Percentiles rank a stretch among this genome's conserved stretches.
Conservation (phyloP, 78 protist species). For the Dictyostelium firmibasis region DNA sequence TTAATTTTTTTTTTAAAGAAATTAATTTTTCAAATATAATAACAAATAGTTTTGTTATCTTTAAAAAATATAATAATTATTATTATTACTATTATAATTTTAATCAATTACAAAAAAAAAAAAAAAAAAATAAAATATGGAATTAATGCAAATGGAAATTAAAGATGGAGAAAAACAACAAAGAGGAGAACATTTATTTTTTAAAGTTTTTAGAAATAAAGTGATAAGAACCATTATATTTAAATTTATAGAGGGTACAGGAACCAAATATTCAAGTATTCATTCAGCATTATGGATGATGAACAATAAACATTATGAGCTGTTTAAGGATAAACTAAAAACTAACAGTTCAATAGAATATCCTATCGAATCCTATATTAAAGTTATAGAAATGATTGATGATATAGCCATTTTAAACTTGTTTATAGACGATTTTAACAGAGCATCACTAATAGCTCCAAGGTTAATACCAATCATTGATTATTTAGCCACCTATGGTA, state of each 20-base stretch:
- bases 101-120: neutral
- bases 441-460: neutral
- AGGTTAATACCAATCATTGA: neutral
- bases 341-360: neutral
- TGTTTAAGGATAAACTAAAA: neutral
- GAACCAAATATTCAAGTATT: neutral
- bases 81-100: too few species aligned
- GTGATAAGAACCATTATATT: neutral
- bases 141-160: neutral
- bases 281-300: neutral
- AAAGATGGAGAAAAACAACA: neutral
- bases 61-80: too few species aligned
- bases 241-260: neutral
- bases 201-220: constrained; percentile 3
- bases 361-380: neutral
- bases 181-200: neutral
- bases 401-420: neutral
- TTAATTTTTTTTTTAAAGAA: too few species aligned
- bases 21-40: too few species aligned
- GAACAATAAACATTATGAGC: neutral
- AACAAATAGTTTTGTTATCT: too few species aligned
- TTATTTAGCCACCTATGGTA: neutral
- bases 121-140: neutral
- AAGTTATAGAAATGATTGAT: neutral
- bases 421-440: neutral